Evolutionary conservation across 495 filamentous ascomycete genomes (phyloP).

Genomic region (Aspergillus steynii): DNA sequence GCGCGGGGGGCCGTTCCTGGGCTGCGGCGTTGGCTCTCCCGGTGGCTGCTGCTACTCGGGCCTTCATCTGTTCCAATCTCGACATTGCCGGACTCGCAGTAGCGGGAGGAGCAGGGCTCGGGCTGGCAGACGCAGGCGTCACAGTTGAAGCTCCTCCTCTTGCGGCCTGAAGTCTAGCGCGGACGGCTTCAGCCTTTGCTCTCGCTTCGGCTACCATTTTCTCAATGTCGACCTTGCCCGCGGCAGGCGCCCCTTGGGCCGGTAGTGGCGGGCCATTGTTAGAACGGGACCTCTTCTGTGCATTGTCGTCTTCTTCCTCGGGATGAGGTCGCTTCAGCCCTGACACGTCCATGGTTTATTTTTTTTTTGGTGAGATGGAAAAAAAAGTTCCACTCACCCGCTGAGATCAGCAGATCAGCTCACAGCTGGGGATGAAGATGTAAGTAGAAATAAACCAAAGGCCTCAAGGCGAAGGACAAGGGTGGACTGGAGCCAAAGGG

Average conservation of each 20-base stretch:
- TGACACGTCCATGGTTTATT: constrained; percentile 50
- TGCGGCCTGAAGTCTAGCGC: constrained; percentile 52
- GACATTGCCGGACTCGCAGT: constrained; percentile 49
- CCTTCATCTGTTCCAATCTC: constrained; percentile 69
- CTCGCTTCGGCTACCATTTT: constrained; percentile 64
- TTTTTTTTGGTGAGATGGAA: constrained; percentile 4
- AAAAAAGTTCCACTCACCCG: constrained; percentile 19
- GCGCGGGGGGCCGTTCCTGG: constrained; percentile 38
- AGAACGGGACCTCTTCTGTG: constrained; percentile 60
- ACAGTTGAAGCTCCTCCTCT: constrained; percentile 36
- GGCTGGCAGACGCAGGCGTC: constrained; percentile 32
- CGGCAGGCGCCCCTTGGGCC: constrained; percentile 31
- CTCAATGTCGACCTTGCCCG: constrained; percentile 55
- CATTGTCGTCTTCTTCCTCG: constrained; percentile 50
- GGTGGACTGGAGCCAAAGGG: neutral
- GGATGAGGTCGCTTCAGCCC: constrained; percentile 61
- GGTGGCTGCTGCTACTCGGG: constrained; percentile 76
- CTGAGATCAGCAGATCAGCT: constrained; percentile 7
- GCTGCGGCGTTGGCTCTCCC: constrained; percentile 52
- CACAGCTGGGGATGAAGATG: neutral
- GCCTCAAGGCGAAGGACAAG: neutral
- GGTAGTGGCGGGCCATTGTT: constrained; percentile 60
- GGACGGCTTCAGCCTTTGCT: constrained; percentile 60
- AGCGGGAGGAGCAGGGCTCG: constrained; percentile 45
- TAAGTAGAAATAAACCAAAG: neutral